Conservation (phyloP, 2,329 filamentous ascomycete genomes). For the Apiospora saccharicola region DNA sequence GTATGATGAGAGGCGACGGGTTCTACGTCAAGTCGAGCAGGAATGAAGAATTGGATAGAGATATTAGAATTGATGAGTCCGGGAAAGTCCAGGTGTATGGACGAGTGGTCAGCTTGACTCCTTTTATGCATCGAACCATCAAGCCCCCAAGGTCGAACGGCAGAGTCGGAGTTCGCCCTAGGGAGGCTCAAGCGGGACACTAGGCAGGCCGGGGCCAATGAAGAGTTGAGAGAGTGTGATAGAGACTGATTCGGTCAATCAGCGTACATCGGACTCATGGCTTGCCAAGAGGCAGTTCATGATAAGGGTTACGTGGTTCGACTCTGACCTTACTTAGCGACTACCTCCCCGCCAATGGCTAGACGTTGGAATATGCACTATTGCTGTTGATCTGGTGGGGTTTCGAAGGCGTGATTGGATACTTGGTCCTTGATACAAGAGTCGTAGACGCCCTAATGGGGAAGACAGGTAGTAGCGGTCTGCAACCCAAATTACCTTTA, state of each 20-base stretch:
- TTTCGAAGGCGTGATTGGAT: neutral
- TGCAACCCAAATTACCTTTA: neutral
- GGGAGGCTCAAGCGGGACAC: conserved; percentile 15
- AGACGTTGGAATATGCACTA: conserved; percentile 19
- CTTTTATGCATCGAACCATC: conserved; percentile 3
- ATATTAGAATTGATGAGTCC: neutral
- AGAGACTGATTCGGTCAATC: conserved; percentile 10
- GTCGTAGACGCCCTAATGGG: neutral
- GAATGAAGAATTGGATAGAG: neutral
- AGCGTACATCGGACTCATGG: conserved; percentile 1
- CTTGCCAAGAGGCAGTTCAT: neutral
- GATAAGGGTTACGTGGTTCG: conserved; percentile 21
- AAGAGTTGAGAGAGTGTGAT: neutral
- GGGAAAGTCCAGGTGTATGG: neutral
- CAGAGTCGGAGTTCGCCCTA: neutral
- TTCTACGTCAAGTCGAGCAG: neutral
- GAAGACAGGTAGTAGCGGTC: neutral
- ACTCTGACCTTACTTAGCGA: conserved; percentile 7
- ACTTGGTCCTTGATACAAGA: neutral
- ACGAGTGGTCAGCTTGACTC: conserved; percentile 1
- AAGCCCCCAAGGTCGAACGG: neutral
- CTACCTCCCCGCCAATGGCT: conserved; percentile 4
- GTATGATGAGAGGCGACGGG: neutral
- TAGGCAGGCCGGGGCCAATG: conserved; percentile 3
- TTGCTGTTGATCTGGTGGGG: conserved; percentile 10